phyloP scores from a whole-genome alignment of 2,329 filamentous ascomycete genomes.

The Beauveria varroae region DNA sequence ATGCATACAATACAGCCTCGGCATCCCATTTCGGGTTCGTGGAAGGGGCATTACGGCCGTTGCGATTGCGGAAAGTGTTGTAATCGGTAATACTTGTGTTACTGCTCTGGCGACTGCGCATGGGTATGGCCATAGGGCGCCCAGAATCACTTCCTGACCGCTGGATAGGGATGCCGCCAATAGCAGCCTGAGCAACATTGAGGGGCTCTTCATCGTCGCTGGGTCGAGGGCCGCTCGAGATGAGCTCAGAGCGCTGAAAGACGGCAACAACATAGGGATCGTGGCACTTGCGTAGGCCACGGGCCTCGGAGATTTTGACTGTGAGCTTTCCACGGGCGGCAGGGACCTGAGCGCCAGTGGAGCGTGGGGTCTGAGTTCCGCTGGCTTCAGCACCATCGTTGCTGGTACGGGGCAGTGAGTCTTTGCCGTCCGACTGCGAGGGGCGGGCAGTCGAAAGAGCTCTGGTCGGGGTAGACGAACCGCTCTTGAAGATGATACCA shows the following conservation, averaged over 20 bases:
- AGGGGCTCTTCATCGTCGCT: slow-evolving; percentile 53
- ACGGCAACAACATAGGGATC: slow-evolving; percentile 95
- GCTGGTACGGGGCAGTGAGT: slow-evolving; percentile 30
- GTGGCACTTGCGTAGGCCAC: slow-evolving; percentile 70
- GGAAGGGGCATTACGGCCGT: slow-evolving; percentile 45
- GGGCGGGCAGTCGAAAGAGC: slow-evolving; percentile 63
- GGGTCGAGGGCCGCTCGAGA: slow-evolving; percentile 73
- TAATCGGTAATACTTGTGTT: slow-evolving; percentile 76
- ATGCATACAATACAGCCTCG: slow-evolving; percentile 76
- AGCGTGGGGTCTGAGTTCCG: slow-evolving; percentile 45
- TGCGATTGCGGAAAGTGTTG: slow-evolving; percentile 51
- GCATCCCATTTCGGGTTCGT: slow-evolving; percentile 94
- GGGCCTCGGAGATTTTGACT: slow-evolving; percentile 80
- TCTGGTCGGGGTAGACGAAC: slow-evolving; percentile 81
- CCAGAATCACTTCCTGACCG: slow-evolving; percentile 75
- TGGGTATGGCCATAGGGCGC: slow-evolving; percentile 84
- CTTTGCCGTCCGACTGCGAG: slow-evolving; percentile 39
- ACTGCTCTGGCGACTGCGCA: slow-evolving; percentile 94
- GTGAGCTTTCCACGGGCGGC: slow-evolving; percentile 79
- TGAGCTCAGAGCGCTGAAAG: slow-evolving; percentile 93
- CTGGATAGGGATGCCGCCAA: slow-evolving; percentile 53
- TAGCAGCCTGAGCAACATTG: slow-evolving; percentile 37
- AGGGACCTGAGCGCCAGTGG: slow-evolving; percentile 54
- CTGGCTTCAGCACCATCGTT: slow-evolving; percentile 38
- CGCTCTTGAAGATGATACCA: slow-evolving; percentile 71